A percentile compares a stretch with the other conserved stretches of the same genome.
Evolutionary conservation across 169 alveolate species (phyloP).

Genomic region (Besnoitia besnoiti): DNA sequence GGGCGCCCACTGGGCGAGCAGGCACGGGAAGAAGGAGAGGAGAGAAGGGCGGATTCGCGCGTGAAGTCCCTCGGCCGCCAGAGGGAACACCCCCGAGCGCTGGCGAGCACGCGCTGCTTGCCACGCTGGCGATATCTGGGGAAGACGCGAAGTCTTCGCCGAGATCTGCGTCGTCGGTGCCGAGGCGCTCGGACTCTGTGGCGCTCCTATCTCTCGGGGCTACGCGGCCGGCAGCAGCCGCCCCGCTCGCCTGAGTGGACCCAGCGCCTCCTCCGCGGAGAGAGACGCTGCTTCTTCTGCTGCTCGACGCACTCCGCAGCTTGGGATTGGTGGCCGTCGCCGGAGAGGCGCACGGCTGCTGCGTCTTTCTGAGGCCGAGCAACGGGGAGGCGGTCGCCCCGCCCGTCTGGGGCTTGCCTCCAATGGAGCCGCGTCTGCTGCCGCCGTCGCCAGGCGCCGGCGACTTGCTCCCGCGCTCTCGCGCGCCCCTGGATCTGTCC

Average conservation of each 20-base stretch:
- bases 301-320: neutral
- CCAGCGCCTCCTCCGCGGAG: too few relatives aligned
- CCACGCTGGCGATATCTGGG: neutral
- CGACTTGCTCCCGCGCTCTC: neutral
- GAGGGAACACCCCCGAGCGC: neutral
- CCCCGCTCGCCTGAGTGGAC: too few relatives aligned
- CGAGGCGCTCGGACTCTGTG: too few relatives aligned
- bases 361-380: neutral
- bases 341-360: neutral
- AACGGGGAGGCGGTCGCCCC: neutral
- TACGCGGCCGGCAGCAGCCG: too few relatives aligned
- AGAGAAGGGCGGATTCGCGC: neutral
- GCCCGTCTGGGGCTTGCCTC: neutral
- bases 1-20: neutral
- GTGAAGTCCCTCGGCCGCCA: neutral
- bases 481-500: neutral
- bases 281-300: neutral
- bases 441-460: neutral
- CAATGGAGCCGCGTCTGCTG: neutral
- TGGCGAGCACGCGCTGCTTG: constrained; percentile 8
- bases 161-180: neutral
- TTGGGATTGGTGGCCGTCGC: neutral
- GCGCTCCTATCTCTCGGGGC: too few relatives aligned
- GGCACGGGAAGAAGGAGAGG: neutral
- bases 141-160: neutral